Conservation (phyloP, 768 basidiomycete genomes). For the Tulasnella sp. region DNA sequence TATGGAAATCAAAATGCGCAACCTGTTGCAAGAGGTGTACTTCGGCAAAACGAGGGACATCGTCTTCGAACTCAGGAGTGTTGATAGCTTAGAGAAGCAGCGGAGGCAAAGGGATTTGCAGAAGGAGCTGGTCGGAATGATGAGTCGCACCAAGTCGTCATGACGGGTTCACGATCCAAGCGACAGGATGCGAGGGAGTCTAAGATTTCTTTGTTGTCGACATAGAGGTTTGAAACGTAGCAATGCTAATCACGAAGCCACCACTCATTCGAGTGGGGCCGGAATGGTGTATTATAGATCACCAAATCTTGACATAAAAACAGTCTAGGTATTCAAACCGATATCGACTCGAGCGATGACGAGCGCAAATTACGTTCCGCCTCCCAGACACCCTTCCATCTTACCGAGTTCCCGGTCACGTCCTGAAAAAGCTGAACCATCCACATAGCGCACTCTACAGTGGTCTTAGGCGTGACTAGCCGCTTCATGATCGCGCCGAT, state of each 20-base stretch:
- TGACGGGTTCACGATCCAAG: not conserved
- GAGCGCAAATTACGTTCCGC: not conserved
- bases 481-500: not conserved
- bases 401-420: not conserved
- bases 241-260: not conserved
- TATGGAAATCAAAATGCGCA: conserved; percentile 99
- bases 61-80: conserved; percentile 79
- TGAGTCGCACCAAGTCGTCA: conserved; percentile 33
- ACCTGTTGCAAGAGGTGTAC: conserved; percentile 87
- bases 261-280: too few species aligned
- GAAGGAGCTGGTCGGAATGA: conserved; percentile 80
- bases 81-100: conserved; percentile 75
- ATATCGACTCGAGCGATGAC: not conserved
- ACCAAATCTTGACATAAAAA: too few species aligned
- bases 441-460: not conserved
- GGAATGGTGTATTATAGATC: too few species aligned
- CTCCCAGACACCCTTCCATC: not conserved
- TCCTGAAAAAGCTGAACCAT: not conserved
- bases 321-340: not conserved
- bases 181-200: not conserved
- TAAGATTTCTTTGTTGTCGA: not conserved
- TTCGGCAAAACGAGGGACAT: conserved; percentile 96
- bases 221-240: not conserved
- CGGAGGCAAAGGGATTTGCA: conserved; percentile 74
- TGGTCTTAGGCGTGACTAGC: not conserved